phyloP scores from a whole-genome alignment of 306 rosid genomes.

The Astragalus glycyphyllos region DNA sequence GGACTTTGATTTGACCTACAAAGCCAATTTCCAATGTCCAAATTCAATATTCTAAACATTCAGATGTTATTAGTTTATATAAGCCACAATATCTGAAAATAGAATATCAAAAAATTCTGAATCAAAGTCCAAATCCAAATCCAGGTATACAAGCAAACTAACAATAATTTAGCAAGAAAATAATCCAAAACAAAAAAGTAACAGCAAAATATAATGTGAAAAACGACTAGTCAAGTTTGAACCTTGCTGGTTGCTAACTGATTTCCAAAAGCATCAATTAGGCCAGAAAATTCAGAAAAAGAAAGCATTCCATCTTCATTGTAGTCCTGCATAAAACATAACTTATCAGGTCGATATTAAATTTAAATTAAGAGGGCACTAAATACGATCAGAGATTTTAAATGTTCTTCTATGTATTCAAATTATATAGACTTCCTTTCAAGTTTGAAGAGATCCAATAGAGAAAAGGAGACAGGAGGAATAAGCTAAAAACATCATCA shows the following conservation, averaged over 20 bases:
- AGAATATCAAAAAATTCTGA: conserved; percentile 25
- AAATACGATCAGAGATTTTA: conserved; percentile 25
- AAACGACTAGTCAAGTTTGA: conserved; percentile 34
- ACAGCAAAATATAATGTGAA: neutral
- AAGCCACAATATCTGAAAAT: conserved; percentile 24
- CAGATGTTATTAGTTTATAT: conserved; percentile 25
- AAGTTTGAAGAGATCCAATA: conserved; percentile 26
- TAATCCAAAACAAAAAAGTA: conserved; percentile 25
- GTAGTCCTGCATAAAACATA: conserved; percentile 68
- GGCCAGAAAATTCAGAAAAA: conserved; percentile 76
- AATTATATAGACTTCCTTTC: conserved; percentile 9
- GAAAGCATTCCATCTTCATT: conserved; percentile 92
- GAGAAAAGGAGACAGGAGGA: conserved; percentile 18
- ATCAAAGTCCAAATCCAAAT: conserved; percentile 36
- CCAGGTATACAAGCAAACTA: conserved; percentile 31
- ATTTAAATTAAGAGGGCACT: conserved; percentile 7
- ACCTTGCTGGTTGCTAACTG: conserved; percentile 82
- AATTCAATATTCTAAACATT: conserved; percentile 41
- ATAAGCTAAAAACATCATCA: neutral
- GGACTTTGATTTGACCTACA: conserved; percentile 30
- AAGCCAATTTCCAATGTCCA: conserved; percentile 19
- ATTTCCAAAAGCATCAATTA: conserved; percentile 91
- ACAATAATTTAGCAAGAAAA: conserved; percentile 16
- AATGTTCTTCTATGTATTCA: conserved; percentile 33
- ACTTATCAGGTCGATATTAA: conserved; percentile 40